These are phyloP conservation scores for Penicillium alfredii DNA, from an alignment of 495 filamentous ascomycete species.

Conservation along the genomic window DNA sequence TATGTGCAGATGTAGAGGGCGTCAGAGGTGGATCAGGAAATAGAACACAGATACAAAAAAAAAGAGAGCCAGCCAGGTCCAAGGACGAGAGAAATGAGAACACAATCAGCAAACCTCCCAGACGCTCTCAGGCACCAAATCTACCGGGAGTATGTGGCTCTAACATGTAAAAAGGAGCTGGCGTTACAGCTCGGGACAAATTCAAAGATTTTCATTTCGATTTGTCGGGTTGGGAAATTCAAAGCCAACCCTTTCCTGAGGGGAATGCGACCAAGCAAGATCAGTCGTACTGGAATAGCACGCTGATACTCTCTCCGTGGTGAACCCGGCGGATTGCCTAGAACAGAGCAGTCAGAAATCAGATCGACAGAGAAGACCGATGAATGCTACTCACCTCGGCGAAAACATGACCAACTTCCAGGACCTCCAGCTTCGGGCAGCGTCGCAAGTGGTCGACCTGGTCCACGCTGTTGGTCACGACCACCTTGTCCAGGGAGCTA, in stretches of 20 bases:
- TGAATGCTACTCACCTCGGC: slow-evolving; percentile 59
- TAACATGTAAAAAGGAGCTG: too few species aligned
- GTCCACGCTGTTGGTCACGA: slow-evolving; percentile 91
- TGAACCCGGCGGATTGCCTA: slow-evolving; percentile 92
- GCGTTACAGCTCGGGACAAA: slow-evolving; percentile 3
- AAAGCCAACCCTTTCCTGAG: slow-evolving; percentile 4
- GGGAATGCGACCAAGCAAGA: not conserved
- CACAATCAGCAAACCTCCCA: slow-evolving; percentile 7
- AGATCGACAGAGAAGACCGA: slow-evolving; percentile 1
- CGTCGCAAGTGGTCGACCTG: slow-evolving; percentile 70
- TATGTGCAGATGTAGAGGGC: slow-evolving; percentile 20
- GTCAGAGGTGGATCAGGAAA: slow-evolving; percentile 4
- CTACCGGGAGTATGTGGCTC: slow-evolving; percentile 17
- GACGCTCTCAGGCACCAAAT: slow-evolving; percentile 10
- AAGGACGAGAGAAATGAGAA: slow-evolving; percentile 6
- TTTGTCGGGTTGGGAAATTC: slow-evolving; percentile 5
- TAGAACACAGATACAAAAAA: slow-evolving; percentile 8
- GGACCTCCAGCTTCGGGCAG: slow-evolving; percentile 82
- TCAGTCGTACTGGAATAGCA: slow-evolving; percentile 86
- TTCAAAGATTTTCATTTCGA: slow-evolving; percentile 19
- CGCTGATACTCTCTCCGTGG: slow-evolving; percentile 96
- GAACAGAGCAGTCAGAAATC: slow-evolving; percentile 17
- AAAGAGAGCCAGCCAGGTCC: slow-evolving; percentile 7
- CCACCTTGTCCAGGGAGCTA: slow-evolving; percentile 78
- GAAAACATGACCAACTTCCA: slow-evolving; percentile 90